Evolutionary conservation across 2,329 filamentous ascomycete genomes (phyloP).

Genomic region (Dactylonectria macrodidyma): DNA sequence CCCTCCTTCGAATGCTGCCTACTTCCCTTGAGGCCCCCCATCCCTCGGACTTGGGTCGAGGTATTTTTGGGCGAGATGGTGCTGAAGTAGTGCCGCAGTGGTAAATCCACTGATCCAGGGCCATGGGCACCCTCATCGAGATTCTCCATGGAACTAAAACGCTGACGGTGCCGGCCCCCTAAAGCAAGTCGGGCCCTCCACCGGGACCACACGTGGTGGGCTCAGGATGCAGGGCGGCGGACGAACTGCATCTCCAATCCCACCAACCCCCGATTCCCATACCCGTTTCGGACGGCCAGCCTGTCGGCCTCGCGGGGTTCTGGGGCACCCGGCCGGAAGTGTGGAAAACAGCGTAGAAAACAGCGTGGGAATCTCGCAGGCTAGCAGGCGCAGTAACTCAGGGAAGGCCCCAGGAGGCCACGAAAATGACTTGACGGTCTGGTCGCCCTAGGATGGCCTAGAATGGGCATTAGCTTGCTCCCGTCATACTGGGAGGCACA

Average conservation of each 20-base stretch:
- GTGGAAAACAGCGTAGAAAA: not conserved
- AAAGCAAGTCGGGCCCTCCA: constrained; percentile 30
- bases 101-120: constrained; percentile 22
- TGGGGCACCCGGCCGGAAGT: constrained; percentile 19
- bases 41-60: constrained; percentile 4
- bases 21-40: not conserved
- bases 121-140: constrained; percentile 28
- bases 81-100: constrained; percentile 24
- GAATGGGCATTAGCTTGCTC: constrained; percentile 1
- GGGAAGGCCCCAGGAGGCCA: constrained; percentile 18
- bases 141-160: constrained; percentile 36
- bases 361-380: not conserved
- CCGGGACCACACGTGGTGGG: constrained; percentile 46
- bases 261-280: constrained; percentile 36
- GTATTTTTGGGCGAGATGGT: constrained; percentile 13
- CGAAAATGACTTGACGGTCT: constrained; percentile 30
- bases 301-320: constrained; percentile 30
- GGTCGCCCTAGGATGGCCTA: not conserved
- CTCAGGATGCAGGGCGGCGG: constrained; percentile 44
- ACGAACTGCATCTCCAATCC: constrained; percentile 46
- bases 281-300: constrained; percentile 25
- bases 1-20: constrained; percentile 13
- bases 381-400: not conserved
- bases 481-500: constrained; percentile 4
- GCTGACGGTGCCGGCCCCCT: constrained; percentile 22